Base-by-base conservation (phyloP, 495 filamentous ascomycete species). In the Neurospora cerealis region DNA sequence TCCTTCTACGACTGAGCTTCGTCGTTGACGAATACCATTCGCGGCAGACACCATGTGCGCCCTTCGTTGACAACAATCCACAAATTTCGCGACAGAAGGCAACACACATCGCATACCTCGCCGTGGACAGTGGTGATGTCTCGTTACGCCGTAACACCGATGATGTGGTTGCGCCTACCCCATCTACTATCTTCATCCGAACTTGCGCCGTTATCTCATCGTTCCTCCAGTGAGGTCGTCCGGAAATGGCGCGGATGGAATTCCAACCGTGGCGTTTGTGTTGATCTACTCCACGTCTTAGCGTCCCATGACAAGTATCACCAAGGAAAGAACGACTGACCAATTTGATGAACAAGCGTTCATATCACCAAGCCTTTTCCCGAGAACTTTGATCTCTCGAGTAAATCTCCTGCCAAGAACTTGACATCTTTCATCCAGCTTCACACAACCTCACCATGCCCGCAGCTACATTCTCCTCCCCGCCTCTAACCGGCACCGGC, bases 401-500 rank as follows among this genome's bases (percentile, higher is more conserved):
- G 5, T 0, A 19, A 66, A 34, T 1, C 15, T 9, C 11, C 15
- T 19, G 28, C 54, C 54, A 66, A 66, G 54, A 34, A 19, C 28
- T 19, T 8, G 15, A 66, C 54, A 34, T 34, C 13, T 19, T 66
- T 7, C 11, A 66, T 19, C 54, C 13, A 34, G 54, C 28, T 0
- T 32, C 6, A 34, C 2, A 19, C 28, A 34, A 4, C 15, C 13
- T 66, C 32, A 66, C 21, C 19, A 46, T 32, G 38, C 11, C 42
- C 2, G 21, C 70, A 28, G 38, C 41, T 28, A 13, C 24, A 5
- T 34, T 28, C 1, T 9, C 54, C 15, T 66, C 28, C 24, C 54
- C 54, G 7, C 54, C 73, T 13, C 40, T 72, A 3, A 62, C 71
- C 9, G 69, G 70, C 11, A 54, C 71, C 66, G 86, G 89, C 74